Base-by-base conservation (phyloP, 2,329 filamentous ascomycete genomes). In the Tolypocladium tropicale region DNA sequence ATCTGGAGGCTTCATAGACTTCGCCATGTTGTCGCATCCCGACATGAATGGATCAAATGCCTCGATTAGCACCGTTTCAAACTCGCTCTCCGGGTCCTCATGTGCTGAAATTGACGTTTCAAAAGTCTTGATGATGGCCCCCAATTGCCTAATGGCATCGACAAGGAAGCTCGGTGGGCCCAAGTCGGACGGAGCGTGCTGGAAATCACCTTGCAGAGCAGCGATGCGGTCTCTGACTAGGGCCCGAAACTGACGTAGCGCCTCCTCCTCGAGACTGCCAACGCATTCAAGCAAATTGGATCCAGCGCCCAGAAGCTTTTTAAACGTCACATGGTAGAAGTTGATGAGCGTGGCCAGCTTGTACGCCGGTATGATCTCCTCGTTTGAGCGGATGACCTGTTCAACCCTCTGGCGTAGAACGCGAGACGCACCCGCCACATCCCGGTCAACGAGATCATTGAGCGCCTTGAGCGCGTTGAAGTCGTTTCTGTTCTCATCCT, bases 361-460 rank as follows among this genome's bases (percentile, higher is more conserved):
- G 75, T 96, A 99, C 36, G 90, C 86, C 52, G 91, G 76, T 23
- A 95, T 89, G 0, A 87, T 87, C 57, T 97, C 92, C 63, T 96
- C 92, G 68, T 96, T 93, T 58, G 88, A 89, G 64, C 95, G 91
- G 18, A 97, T 87, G 23, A 95, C 89, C 64, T 97, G 89, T 69
- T 96, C 92, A 54, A 95, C 84, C 34, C 93, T 82, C 69, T 96
- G 92, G 30, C 89, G 85, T n/a, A 97, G 72, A n/a, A 92, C 83
- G 25, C 90, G 83, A 39, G 88, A 84, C 4, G 93, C 91, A 0
- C 90, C 89, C 2, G 84, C 83, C 51, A 97, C 78, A 65, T 95
- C 89, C 39, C 90, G 85, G 65, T 93, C 92, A 30, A 97, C 90
- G 3, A 99, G 79, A 59, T 94, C 85, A 61, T 89, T 89, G 23